A percentile compares a stretch with the other conserved stretches of the same genome.
These are phyloP conservation scores for Tolypocladium tropicale DNA, from an alignment of 2,329 filamentous ascomycete species.

Conservation along the genomic window DNA sequence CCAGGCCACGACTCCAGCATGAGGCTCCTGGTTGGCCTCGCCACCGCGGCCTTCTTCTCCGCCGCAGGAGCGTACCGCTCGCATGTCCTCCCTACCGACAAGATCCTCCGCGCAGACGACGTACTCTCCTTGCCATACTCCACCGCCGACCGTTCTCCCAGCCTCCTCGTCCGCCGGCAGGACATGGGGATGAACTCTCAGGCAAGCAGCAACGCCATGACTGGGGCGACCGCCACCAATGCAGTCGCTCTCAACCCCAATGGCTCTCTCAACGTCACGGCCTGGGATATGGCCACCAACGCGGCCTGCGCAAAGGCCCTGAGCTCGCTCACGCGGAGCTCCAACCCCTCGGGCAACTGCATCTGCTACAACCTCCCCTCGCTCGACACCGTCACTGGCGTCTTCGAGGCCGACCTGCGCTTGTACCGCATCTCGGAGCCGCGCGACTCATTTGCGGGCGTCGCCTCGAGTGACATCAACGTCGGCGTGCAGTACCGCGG, in stretches of 20 bases:
- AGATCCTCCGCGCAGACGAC: constrained; percentile 17
- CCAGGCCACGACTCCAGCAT: neutral
- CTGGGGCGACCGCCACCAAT: constrained; percentile 5
- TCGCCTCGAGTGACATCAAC: constrained; percentile 40
- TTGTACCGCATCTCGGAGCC: constrained; percentile 60
- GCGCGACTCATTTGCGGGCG: constrained; percentile 39
- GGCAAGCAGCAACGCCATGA: neutral
- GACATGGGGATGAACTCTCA: neutral
- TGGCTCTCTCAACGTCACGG: constrained; percentile 39
- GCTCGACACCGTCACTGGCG: constrained; percentile 55
- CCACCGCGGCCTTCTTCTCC: neutral
- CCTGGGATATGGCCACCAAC: constrained; percentile 46
- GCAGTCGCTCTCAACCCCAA: constrained; percentile 27
- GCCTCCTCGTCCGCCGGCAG: constrained; percentile 4
- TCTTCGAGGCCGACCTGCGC: constrained; percentile 68
- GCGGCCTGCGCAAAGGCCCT: constrained; percentile 51
- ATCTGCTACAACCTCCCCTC: constrained; percentile 75
- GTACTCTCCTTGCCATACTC: constrained; percentile 19
- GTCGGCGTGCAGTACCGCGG: constrained; percentile 45
- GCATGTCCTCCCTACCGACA: constrained; percentile 7
- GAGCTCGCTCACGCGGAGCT: constrained; percentile 41
- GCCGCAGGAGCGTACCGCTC: constrained; percentile 1
- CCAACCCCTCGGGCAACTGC: constrained; percentile 67
- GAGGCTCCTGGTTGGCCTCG: neutral
- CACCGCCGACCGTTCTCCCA: constrained; percentile 4